phyloP scores from a whole-genome alignment of 2,329 filamentous ascomycete genomes.

The Didymella lethalis region DNA sequence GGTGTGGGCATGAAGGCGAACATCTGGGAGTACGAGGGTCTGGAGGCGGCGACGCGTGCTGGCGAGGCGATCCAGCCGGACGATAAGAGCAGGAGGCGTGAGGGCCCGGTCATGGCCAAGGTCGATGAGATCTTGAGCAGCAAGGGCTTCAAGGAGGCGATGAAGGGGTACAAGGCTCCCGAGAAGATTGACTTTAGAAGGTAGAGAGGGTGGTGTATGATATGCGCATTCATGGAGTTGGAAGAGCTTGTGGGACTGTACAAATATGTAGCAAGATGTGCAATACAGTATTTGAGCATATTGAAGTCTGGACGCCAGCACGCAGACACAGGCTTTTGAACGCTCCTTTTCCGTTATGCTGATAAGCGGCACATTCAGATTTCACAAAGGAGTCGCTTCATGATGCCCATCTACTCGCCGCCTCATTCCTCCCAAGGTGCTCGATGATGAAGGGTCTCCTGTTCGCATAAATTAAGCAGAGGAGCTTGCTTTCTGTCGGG shows the following conservation, averaged over 20 bases:
- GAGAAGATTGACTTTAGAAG: slow-evolving; percentile 34
- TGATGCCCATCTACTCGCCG: no score
- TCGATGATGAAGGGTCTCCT: no score
- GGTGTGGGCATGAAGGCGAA: slow-evolving; percentile 99
- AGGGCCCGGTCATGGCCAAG: slow-evolving; percentile 45
- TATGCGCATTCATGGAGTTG: slow-evolving; percentile 5
- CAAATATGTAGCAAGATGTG: slow-evolving; percentile 16
- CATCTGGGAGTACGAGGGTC: slow-evolving; percentile 83
- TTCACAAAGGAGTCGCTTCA: neutral
- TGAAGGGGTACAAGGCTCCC: slow-evolving; percentile 36
- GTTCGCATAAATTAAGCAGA: no score
- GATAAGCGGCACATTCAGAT: neutral
- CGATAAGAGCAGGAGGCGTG: slow-evolving; percentile 41
- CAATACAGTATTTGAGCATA: slow-evolving; percentile 4
- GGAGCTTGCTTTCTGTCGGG: no score
- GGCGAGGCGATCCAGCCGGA: slow-evolving; percentile 39
- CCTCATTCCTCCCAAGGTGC: no score
- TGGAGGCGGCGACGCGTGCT: slow-evolving; percentile 56
- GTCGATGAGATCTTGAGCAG: slow-evolving; percentile 46
- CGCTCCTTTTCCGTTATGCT: neutral
- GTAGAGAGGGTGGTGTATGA: slow-evolving; percentile 20
- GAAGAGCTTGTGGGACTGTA: slow-evolving; percentile 7
- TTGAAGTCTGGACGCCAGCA: neutral
- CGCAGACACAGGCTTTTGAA: no score
- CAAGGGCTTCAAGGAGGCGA: slow-evolving; percentile 43